Percentiles rank a stretch among this genome's conserved stretches.
phyloP scores from a whole-genome alignment of 2,329 filamentous ascomycete species.

The Oidium heveae region DNA sequence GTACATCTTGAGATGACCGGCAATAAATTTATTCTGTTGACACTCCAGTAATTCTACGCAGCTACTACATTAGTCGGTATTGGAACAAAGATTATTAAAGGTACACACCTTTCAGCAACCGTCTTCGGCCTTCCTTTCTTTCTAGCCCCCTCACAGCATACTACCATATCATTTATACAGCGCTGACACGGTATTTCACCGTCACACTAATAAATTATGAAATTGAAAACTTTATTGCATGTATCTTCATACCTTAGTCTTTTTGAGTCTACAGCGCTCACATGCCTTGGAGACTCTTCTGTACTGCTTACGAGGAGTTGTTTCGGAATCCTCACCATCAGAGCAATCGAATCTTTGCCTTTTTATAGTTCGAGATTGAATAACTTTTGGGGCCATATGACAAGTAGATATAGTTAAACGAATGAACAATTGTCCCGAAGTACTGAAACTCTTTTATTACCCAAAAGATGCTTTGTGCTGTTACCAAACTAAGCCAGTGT shows the following conservation, averaged over 20 bases:
- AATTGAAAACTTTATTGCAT: too few species aligned
- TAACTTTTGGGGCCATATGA: not conserved
- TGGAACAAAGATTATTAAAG: not conserved
- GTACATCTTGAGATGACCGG: slow-evolving; percentile 40
- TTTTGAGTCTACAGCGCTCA: slow-evolving; percentile 42
- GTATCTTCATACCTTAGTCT: slow-evolving; percentile 29
- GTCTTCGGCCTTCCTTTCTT: slow-evolving; percentile 48
- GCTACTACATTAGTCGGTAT: slow-evolving; percentile 14
- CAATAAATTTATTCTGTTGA: slow-evolving; percentile 37
- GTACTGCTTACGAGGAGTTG: slow-evolving; percentile 14
- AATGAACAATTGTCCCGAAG: too few species aligned
- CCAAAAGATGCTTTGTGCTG: too few species aligned
- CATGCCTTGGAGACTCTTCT: slow-evolving; percentile 44
- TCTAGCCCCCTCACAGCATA: slow-evolving; percentile 35
- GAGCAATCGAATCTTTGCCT: not conserved
- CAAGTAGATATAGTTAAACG: too few species aligned
- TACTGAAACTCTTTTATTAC: too few species aligned
- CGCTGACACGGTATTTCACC: slow-evolving; percentile 41
- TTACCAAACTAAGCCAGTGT: too few species aligned
- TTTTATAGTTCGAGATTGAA: not conserved
- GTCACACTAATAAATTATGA: slow-evolving; percentile 24
- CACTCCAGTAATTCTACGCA: slow-evolving; percentile 41
- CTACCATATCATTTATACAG: slow-evolving; percentile 38
- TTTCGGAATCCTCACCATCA: not conserved
- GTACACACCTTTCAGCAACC: slow-evolving; percentile 30